These are phyloP conservation scores for Russula sp. DNA, from an alignment of 768 basidiomycete species.

Conservation along the genomic window DNA sequence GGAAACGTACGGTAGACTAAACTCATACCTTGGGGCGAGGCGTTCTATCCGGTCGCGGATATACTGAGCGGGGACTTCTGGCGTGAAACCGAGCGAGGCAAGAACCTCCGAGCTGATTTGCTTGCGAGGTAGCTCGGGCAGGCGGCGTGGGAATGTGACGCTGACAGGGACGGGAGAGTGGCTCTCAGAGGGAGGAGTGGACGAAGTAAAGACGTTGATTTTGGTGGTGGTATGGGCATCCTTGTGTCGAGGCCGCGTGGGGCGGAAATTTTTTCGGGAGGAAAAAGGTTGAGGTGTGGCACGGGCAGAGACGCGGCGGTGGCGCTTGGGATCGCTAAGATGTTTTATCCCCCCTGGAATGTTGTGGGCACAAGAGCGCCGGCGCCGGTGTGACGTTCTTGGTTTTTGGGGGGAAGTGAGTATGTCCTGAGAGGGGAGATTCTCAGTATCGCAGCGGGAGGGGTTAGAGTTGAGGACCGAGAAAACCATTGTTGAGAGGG, in stretches of 20 bases:
- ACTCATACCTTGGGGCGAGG: conserved; percentile 4
- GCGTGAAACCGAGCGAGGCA: conserved; percentile 4
- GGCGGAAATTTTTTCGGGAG: background rate
- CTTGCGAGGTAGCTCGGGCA: conserved; percentile 9
- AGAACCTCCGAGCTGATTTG: conserved; percentile 12
- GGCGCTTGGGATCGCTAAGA: conserved; percentile 16
- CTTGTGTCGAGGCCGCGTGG: background rate
- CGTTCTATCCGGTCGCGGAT: conserved; percentile 13
- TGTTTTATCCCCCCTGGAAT: conserved; percentile 17
- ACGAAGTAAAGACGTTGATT: background rate
- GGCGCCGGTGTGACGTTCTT: background rate
- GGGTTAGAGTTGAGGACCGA: conserved; percentile 10
- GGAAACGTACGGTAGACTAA: background rate
- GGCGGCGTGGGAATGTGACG: conserved; percentile 7
- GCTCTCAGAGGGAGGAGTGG: background rate
- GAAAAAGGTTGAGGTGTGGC: background rate
- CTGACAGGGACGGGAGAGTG: background rate
- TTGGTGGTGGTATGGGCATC: background rate
- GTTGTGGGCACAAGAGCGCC: conserved; percentile 18
- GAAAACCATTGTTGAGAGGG: conserved; percentile 11
- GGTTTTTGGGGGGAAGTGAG: background rate
- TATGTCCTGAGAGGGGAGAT: background rate
- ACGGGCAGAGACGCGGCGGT: conserved; percentile 8
- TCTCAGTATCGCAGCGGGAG: conserved; percentile 1
- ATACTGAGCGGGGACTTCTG: conserved; percentile 12